Base-by-base conservation (phyloP, 225 moss, liverwort and hornwort species). In the Ulota crispa region DNA sequence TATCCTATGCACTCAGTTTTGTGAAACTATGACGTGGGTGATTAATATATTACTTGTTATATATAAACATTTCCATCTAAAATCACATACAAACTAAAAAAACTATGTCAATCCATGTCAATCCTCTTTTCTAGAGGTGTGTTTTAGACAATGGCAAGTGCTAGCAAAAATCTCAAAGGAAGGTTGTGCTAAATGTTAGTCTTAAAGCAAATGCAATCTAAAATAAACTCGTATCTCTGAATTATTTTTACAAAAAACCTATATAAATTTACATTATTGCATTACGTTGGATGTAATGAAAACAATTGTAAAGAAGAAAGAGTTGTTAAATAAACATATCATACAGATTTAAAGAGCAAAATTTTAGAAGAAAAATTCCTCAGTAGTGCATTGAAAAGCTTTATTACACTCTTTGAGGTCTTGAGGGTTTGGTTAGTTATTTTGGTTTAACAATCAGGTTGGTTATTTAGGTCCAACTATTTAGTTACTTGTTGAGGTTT, bases 381-480 rank as follows among this genome's bases (percentile, higher is more conserved):
- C 30, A 15, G 7, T 62, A 62, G 15, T 60, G 14, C 4, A 68
- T 42, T 24, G 7, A 13, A n/a, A 42, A 1, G 27, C 8, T 10
- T 10, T 3, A 28, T 0, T 75, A 20, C 20, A 11, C 12, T 13
- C 0, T 15, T 62, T 28, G 0, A 18, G 0, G 8, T 32, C 63
- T 76, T 32, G 15, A 47, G n/a, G 16, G 64, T 9, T 64, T 32
- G n/a, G 32, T 76, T 50, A 63, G 76, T 76, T 76, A 61, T 7
- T 20, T 43, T 20, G 47, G 50, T 32, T 76, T 30, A 31, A 3
- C 0, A 31, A 50, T 18, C 18, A 50, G 5, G 0, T 47, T 76
- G 7, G 45, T 76, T 62, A 76, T 43, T 30, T 23, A 30, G 31
- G 5, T 13, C 23, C 18, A 50, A 50, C 50, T 4, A 50, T 50